Evolutionary conservation across 139 green algal species (phyloP).

Genomic region (Yamagishiella unicocca): DNA sequence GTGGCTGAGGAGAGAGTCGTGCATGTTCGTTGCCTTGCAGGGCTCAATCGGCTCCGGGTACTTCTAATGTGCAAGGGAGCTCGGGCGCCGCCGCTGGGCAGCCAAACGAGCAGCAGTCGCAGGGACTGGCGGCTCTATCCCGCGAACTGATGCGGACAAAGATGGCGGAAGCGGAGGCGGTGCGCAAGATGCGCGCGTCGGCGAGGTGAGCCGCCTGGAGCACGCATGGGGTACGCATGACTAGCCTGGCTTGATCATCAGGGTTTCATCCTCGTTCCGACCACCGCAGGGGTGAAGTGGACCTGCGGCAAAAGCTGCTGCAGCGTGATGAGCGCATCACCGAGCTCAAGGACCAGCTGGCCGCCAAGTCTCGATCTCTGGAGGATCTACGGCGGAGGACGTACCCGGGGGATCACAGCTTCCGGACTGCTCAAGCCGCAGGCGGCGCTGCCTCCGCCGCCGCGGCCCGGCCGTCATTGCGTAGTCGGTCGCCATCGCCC

Average conservation of each 20-base stretch:
- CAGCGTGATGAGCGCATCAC: constrained; percentile 64
- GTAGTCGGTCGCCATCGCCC: constrained; percentile 22
- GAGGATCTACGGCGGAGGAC: constrained; percentile 28
- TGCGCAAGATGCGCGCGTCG: constrained; percentile 63
- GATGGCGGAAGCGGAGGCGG: constrained; percentile 72
- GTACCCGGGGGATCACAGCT: not conserved
- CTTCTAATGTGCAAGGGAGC: not conserved
- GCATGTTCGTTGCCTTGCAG: too few relatives aligned
- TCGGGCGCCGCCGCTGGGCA: not conserved
- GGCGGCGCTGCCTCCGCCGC: not conserved
- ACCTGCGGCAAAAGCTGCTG: constrained; percentile 67
- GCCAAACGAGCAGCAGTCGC: not conserved
- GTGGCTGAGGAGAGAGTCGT: not conserved
- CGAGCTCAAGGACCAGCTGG: constrained; percentile 65
- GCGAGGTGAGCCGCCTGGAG: constrained; percentile 25
- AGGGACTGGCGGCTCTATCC: constrained; percentile 56
- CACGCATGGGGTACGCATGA: too few relatives aligned
- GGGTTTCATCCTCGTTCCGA: too few relatives aligned
- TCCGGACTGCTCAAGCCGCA: not conserved
- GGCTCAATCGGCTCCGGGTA: not conserved
- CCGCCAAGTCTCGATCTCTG: not conserved
- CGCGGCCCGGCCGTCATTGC: not conserved
- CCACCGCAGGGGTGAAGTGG: constrained; percentile 69
- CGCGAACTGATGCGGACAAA: constrained; percentile 73
- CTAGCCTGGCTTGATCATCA: too few relatives aligned